Conservation (phyloP, 768 basidiomycete species). For the Suillus tomentosus region DNA sequence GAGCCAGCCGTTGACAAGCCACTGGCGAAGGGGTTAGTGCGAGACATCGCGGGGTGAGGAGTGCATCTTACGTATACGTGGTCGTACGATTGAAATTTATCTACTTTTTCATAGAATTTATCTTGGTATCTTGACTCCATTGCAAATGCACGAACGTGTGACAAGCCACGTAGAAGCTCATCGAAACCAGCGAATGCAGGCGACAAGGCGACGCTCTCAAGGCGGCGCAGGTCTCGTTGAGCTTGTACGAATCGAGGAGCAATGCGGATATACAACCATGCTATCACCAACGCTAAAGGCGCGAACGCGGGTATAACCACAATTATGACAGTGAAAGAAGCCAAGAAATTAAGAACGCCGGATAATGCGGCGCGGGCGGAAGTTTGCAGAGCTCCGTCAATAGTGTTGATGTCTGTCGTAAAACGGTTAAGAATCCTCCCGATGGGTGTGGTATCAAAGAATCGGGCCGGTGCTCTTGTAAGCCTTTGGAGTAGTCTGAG, state of each 20-base stretch:
- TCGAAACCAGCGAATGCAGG: conserved; percentile 77
- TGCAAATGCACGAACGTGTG: conserved; percentile 70
- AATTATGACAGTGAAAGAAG: conserved; percentile 65
- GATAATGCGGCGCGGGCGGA: conserved; percentile 57
- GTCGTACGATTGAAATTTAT: conserved; percentile 71
- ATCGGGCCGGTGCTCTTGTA: conserved; percentile 63
- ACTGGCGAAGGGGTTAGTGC: conserved; percentile 37
- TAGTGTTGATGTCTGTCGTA: conserved; percentile 73
- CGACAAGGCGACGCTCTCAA: conserved; percentile 67
- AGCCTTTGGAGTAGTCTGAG: conserved; percentile 52
- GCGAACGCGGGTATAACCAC: conserved; percentile 64
- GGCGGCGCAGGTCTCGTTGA: conserved; percentile 65
- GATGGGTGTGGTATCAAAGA: conserved; percentile 75
- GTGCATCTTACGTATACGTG: conserved; percentile 56
- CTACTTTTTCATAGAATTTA: conserved; percentile 59
- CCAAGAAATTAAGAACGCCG: conserved; percentile 60
- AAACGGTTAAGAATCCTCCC: conserved; percentile 82
- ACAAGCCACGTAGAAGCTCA: conserved; percentile 65
- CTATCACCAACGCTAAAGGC: conserved; percentile 67
- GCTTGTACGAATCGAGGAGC: conserved; percentile 62
- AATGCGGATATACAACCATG: conserved; percentile 66
- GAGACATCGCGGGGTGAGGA: neutral
- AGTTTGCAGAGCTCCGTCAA: conserved; percentile 63
- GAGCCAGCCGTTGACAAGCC: conserved; percentile 71
- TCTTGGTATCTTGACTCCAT: conserved; percentile 71